These are phyloP conservation scores for Scorias spongiosa DNA, from an alignment of 2,329 filamentous ascomycete genomes.

Conservation along the genomic window DNA sequence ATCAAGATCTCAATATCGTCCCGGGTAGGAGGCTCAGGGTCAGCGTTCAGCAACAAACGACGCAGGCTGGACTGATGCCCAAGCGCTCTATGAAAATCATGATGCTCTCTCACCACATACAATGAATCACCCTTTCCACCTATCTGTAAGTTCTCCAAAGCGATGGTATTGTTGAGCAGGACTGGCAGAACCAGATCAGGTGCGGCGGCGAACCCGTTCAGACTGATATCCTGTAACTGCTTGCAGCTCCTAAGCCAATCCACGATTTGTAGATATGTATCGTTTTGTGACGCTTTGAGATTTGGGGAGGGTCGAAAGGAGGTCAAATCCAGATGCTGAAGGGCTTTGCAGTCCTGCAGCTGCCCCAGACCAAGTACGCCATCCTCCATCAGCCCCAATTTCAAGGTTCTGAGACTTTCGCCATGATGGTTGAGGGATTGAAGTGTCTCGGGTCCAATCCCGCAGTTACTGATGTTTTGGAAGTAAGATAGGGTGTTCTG, in stretches of 20 bases:
- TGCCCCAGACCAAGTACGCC: conserved; percentile 34
- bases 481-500: conserved; percentile 44
- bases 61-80: conserved; percentile 34
- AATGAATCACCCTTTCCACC: conserved; percentile 21
- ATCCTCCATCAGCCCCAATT: conserved; percentile 34
- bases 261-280: conserved; percentile 36
- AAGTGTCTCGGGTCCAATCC: conserved; percentile 40
- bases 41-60: conserved; percentile 30
- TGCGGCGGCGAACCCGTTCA: conserved; percentile 37
- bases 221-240: conserved; percentile 33
- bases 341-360: conserved; percentile 32
- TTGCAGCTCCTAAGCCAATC: conserved; percentile 42
- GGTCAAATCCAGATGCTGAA: conserved; percentile 35
- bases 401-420: conserved; percentile 39
- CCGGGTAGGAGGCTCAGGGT: conserved; percentile 29
- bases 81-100: conserved; percentile 38
- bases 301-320: conserved; percentile 29
- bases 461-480: conserved; percentile 40
- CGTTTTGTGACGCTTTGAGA: conserved; percentile 37
- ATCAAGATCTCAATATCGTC: conserved; percentile 36
- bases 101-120: conserved; percentile 34
- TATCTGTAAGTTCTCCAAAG: conserved; percentile 34
- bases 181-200: conserved; percentile 38
- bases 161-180: conserved; percentile 30
- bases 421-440: conserved; percentile 37